Evolutionary conservation across 257 asterid genomes (phyloP).

Genomic region (Ehretia macrophylla): DNA sequence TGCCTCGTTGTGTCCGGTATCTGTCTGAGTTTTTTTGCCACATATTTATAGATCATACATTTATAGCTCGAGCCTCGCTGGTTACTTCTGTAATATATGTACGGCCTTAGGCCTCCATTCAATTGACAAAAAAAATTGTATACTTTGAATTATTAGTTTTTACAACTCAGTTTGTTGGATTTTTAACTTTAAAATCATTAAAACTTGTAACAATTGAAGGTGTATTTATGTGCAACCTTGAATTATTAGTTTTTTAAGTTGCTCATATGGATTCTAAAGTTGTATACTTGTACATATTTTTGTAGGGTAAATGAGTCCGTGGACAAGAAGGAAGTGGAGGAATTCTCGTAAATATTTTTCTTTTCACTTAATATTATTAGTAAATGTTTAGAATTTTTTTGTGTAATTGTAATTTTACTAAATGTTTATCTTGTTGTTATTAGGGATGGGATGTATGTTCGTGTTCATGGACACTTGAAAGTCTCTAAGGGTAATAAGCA

Average conservation of each 20-base stretch:
- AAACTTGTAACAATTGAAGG: too few relatives aligned
- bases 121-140: too few relatives aligned
- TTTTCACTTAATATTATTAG: conserved; percentile 1
- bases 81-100: too few relatives aligned
- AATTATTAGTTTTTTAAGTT: not conserved
- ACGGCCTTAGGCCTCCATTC: too few relatives aligned
- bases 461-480: conserved; percentile 73
- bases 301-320: conserved; percentile 75
- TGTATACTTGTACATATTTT: not conserved
- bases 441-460: conserved; percentile 74
- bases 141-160: too few relatives aligned
- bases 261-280: not conserved
- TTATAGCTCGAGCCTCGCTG: too few relatives aligned
- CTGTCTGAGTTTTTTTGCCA: too few relatives aligned
- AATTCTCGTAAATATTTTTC: conserved; percentile 34
- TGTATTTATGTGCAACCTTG: too few relatives aligned
- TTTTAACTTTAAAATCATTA: too few relatives aligned
- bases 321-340: conserved; percentile 67
- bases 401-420: conserved; percentile 6
- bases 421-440: not conserved
- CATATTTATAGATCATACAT: too few relatives aligned
- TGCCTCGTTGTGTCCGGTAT: too few relatives aligned
- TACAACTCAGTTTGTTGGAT: too few relatives aligned
- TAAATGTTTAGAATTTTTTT: not conserved
- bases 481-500: conserved; percentile 56